These are phyloP conservation scores for Plantago coronopus DNA, from an alignment of 305 asterid genomes.

Conservation along the genomic window DNA sequence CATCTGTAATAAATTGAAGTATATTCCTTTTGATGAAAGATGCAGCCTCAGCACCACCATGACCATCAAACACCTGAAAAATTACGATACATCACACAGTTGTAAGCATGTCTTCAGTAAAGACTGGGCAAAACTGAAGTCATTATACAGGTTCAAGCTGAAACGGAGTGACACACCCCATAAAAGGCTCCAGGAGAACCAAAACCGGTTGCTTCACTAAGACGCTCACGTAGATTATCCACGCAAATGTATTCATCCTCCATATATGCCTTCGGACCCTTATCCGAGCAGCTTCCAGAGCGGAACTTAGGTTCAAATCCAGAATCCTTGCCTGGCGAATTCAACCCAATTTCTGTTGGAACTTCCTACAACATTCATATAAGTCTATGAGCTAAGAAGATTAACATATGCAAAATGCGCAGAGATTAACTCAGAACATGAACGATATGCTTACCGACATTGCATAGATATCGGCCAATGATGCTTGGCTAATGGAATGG, in stretches of 20 bases:
- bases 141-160: conserved; percentile 4
- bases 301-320: conserved; percentile 62
- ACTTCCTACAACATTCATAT: conserved; percentile 43
- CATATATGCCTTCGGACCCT: conserved; percentile 86
- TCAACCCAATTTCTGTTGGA: conserved; percentile 33
- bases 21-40: conserved; percentile 66
- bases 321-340: conserved; percentile 47
- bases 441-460: conserved; percentile 41
- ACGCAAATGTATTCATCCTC: conserved; percentile 85
- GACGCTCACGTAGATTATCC: conserved; percentile 66
- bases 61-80: conserved; percentile 91
- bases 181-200: conserved; percentile 78
- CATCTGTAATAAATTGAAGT: conserved; percentile 64
- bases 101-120: too few relatives aligned
- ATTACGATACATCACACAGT: too few relatives aligned
- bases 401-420: neutral
- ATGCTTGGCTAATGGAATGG: conserved; percentile 79
- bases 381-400: conserved; percentile 15
- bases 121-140: too few relatives aligned
- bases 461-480: conserved; percentile 48
- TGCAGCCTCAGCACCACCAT: conserved; percentile 93
- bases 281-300: conserved; percentile 90
- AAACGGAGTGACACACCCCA: conserved; percentile 58
- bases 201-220: conserved; percentile 36
- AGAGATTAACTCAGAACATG: neutral